phyloP scores from a whole-genome alignment of 2,329 filamentous ascomycete species.

The Paecilomyces fulvus region DNA sequence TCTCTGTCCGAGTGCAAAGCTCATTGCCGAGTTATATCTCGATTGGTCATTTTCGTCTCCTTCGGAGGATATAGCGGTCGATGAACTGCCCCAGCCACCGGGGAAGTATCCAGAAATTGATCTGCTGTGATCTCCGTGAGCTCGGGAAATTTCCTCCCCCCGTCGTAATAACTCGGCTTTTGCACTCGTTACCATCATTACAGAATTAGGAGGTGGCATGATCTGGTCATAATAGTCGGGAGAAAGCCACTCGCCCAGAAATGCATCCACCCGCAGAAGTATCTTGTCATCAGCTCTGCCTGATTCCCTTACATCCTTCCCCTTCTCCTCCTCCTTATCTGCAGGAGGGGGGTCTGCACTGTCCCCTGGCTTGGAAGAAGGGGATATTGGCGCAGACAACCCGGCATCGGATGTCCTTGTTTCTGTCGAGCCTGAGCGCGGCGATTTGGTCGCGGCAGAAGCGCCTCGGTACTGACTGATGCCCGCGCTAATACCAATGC shows the following conservation, averaged over 20 bases:
- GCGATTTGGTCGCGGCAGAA: conserved; percentile 8
- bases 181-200: conserved; percentile 78
- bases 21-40: conserved; percentile 24
- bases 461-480: conserved; percentile 46
- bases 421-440: background rate
- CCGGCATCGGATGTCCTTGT: conserved; percentile 1
- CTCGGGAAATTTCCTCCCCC: conserved; percentile 53
- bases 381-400: conserved; percentile 16
- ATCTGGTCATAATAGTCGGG: conserved; percentile 91
- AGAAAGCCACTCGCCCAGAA: conserved; percentile 90
- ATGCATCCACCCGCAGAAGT: conserved; percentile 72
- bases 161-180: conserved; percentile 77
- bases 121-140: conserved; percentile 26
- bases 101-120: conserved; percentile 42
- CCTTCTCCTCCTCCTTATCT: background rate
- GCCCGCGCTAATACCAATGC: conserved; percentile 77
- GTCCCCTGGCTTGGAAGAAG: conserved; percentile 27
- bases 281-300: conserved; percentile 4
- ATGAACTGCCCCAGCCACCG: conserved; percentile 46
- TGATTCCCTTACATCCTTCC: background rate
- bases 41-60: conserved; percentile 16
- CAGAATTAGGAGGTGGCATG: conserved; percentile 75
- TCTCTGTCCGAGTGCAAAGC: conserved; percentile 31
- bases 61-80: conserved; percentile 13
- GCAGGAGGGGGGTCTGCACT: too few relatives aligned